Evolutionary conservation across 2,329 filamentous ascomycete genomes (phyloP).

Genomic region (Microdochium bolleyi): DNA sequence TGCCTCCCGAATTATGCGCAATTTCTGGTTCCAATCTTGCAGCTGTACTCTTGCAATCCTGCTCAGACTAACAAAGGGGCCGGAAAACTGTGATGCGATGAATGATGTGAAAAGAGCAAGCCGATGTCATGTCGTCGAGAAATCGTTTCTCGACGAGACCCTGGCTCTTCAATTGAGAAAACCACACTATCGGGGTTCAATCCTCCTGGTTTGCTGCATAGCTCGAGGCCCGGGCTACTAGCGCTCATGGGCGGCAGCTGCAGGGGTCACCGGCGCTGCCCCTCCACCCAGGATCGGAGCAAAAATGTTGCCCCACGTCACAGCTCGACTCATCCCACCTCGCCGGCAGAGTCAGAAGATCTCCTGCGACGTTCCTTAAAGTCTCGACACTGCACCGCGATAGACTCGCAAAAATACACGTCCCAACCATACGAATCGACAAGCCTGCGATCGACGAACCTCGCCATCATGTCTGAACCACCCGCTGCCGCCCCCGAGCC

Average conservation of each 20-base stretch:
- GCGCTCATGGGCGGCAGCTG: neutral
- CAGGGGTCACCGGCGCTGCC: neutral
- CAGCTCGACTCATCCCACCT: conserved; percentile 4
- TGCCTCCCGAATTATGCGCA: too few relatives aligned
- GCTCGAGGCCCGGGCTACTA: neutral
- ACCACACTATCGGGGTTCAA: conserved; percentile 1
- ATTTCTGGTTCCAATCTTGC: too few relatives aligned
- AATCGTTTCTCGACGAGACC: neutral
- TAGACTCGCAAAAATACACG: neutral
- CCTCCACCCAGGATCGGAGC: conserved; percentile 1
- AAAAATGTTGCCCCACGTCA: conserved; percentile 15
- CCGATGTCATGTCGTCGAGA: neutral
- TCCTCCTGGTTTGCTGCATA: neutral
- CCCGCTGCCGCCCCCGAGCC: conserved; percentile 15
- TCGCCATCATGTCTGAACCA: conserved; percentile 23
- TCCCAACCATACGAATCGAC: neutral
- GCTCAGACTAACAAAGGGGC: too few relatives aligned
- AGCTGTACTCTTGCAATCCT: too few relatives aligned
- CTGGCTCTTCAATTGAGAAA: conserved; percentile 1
- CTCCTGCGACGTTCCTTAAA: conserved; percentile 1
- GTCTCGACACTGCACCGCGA: conserved; percentile 2
- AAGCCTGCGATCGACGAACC: neutral
- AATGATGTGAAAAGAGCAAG: neutral
- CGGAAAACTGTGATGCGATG: too few relatives aligned
- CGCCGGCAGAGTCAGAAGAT: conserved; percentile 11